Evolutionary conservation across 2,329 filamentous ascomycete species (phyloP), one percentile per base, ranked within the genome.

Genomic region (Colletotrichum australisinense): DNA sequence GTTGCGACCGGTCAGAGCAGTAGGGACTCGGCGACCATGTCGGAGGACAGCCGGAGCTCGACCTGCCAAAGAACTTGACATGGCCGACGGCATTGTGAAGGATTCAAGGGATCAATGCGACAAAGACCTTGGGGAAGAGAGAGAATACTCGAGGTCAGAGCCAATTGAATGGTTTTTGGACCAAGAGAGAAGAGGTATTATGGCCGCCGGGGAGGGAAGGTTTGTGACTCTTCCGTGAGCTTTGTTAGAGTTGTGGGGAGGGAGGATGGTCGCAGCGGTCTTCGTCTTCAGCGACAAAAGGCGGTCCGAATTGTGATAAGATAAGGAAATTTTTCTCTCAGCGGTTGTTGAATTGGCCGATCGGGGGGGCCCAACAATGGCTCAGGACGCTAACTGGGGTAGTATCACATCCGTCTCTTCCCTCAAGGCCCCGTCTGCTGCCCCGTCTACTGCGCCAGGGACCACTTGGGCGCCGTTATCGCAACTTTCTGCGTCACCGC

Each of bases 41-140:
- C 88, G 88, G 82, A 91, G 85, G 79, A 90, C 81, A 78, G 87
- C 85, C 82, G 89, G 88, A 79, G 88, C 88, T 80, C 89, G 87
- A 79, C 88, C 88, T 78, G 88, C 88, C 82, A 90, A 81, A 75
- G 81, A 79, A 77, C 80, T 77, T 72, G 81, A 80, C 78, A 84
- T 81, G 78, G 81, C 80, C 77, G 81, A 80, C 79, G 82, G 83
- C 84, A 84, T 84, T 76, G 78, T 74, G 35, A 63, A 56, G 24
- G 56, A 64, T 67, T 71, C 60, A 55, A 46, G 38, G 28, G 58
- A n/a, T 49, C 74, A 71, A 63, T 66, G 42, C 60, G 52, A 67
- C 67, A 63, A 46, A 57, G 57, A 67, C 68, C 67, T 58, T 46
- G 22, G 53, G 26, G 67, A 66, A 46, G 55, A 56, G 65, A 35